Conservation (phyloP, 106 monocot species). For the Alisma plantagoaquatica region DNA sequence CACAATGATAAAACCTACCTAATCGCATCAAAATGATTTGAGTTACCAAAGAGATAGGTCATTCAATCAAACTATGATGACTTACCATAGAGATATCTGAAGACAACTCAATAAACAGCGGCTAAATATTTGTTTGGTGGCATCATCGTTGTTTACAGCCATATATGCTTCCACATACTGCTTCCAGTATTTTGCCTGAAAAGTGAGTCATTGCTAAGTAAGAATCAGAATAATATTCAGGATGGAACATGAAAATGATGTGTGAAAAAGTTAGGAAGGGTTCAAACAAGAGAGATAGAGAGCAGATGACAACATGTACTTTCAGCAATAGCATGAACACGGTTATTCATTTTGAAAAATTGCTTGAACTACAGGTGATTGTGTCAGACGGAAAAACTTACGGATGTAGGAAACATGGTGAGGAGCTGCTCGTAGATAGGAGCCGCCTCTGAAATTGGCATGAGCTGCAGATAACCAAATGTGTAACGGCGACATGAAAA, state of each 20-base stretch:
- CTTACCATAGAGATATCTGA: constrained; percentile 83
- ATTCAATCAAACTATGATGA: not conserved
- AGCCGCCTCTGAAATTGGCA: constrained; percentile 55
- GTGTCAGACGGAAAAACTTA: constrained; percentile 39
- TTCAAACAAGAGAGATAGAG: no score
- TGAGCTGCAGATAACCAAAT: constrained; percentile 28
- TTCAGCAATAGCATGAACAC: no score
- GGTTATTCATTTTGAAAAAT: no score
- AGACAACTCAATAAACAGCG: constrained; percentile 92
- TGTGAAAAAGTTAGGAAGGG: no score
- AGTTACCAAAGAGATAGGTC: not conserved
- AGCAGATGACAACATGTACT: no score
- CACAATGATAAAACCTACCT: no score
- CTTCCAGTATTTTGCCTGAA: constrained; percentile 92
- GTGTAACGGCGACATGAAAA: no score
- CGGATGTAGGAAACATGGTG: constrained; percentile 73
- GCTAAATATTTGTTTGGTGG: constrained; percentile 87
- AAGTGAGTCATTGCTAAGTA: no score
- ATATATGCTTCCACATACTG: constrained; percentile 95
- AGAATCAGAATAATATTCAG: no score
- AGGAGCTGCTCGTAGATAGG: constrained; percentile 91
- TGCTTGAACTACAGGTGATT: no score
- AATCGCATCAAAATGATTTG: not conserved
- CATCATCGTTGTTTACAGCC: constrained; percentile 73
- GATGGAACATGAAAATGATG: no score